Evolutionary conservation across 495 filamentous ascomycete species (phyloP).

Genomic region (Talaromyces liani): DNA sequence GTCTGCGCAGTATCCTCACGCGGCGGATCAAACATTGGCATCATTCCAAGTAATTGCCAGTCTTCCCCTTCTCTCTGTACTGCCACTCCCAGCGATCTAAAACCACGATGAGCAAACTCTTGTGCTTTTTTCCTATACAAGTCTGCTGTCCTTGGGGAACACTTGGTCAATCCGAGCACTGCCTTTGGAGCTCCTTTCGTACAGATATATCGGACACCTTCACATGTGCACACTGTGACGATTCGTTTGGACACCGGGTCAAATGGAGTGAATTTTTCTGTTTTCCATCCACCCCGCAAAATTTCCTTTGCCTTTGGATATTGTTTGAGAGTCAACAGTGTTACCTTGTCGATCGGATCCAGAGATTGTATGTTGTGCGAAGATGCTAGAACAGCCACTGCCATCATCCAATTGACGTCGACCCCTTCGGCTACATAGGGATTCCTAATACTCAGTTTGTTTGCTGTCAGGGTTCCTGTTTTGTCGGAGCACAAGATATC

Average conservation of each 20-base stretch:
- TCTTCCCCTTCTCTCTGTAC: conserved; percentile 53
- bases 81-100: conserved; percentile 68
- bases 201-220: conserved; percentile 57
- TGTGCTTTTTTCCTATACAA: conserved; percentile 59
- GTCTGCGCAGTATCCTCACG: conserved; percentile 72
- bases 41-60: conserved; percentile 62
- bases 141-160: conserved; percentile 50
- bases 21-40: conserved; percentile 70
- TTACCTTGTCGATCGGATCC: conserved; percentile 70
- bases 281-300: conserved; percentile 57
- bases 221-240: conserved; percentile 52
- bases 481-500: conserved; percentile 98
- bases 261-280: conserved; percentile 64
- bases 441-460: conserved; percentile 63
- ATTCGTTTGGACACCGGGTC: conserved; percentile 72
- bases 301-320: conserved; percentile 62
- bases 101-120: conserved; percentile 67
- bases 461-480: conserved; percentile 65
- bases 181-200: conserved; percentile 70
- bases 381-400: conserved; percentile 61
- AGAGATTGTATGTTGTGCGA: conserved; percentile 67
- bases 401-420: conserved; percentile 71
- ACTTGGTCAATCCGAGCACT: conserved; percentile 55
- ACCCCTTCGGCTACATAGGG: conserved; percentile 65
- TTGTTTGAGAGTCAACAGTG: conserved; percentile 56